These are phyloP conservation scores for Glomus cerebriforme DNA, from an alignment of 192 early-diverging fungal genomes.

Conservation along the genomic window DNA sequence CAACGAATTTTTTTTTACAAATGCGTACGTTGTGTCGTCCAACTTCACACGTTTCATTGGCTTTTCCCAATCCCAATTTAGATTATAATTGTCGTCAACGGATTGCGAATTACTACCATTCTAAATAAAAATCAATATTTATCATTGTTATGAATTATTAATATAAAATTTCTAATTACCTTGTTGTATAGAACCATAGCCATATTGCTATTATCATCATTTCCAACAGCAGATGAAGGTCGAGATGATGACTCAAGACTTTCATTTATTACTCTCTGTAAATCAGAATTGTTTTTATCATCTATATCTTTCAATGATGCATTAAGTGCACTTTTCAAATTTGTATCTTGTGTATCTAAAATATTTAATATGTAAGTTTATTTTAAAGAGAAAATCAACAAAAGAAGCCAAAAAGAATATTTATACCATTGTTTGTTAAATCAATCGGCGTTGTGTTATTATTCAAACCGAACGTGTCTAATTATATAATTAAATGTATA, in stretches of 20 bases:
- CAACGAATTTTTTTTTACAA: background rate
- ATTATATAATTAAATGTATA: too few relatives aligned
- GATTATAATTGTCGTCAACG: background rate
- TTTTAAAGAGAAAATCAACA: too few relatives aligned
- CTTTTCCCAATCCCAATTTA: background rate
- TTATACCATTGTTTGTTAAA: too few relatives aligned
- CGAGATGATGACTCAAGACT: background rate
- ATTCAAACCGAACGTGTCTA: too few relatives aligned
- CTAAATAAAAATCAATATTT: background rate
- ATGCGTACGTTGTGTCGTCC: conserved; percentile 11
- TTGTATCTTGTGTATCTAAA: background rate
- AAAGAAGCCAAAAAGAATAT: too few relatives aligned
- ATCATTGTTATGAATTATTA: background rate
- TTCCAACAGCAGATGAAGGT: background rate
- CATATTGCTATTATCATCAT: background rate
- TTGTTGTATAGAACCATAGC: background rate
- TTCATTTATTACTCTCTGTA: background rate
- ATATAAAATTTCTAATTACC: background rate
- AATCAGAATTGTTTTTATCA: background rate
- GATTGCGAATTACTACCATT: background rate
- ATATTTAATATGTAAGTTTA: background rate
- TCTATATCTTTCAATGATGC: background rate
- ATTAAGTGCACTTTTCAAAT: background rate
- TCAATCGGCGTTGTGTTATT: too few relatives aligned
- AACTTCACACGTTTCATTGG: conserved; percentile 13